Conservation (phyloP, 1,139 yeast species). For the Geotrichum europaeum region DNA sequence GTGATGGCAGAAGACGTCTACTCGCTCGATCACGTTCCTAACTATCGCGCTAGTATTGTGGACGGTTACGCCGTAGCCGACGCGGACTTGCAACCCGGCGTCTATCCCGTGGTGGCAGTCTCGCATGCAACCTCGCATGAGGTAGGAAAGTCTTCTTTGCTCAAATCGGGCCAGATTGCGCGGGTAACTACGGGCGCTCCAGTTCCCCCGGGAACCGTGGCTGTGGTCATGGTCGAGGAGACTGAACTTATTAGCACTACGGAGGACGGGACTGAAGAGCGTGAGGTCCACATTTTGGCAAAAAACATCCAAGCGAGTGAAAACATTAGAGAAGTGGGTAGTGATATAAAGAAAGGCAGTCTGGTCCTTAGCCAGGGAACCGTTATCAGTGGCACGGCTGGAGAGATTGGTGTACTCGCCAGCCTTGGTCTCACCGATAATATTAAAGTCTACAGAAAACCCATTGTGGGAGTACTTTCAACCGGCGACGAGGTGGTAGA, state of each 20-base stretch:
- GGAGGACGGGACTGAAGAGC: constrained; percentile 39
- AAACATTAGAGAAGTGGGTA: constrained; percentile 43
- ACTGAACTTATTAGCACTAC: constrained; percentile 35
- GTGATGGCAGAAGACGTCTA: constrained; percentile 39
- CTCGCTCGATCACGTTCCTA: constrained; percentile 40
- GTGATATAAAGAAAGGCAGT: constrained; percentile 39
- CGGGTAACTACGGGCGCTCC: constrained; percentile 52
- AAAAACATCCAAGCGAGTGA: constrained; percentile 36
- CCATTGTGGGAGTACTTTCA: constrained; percentile 42
- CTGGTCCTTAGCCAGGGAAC: constrained; percentile 36
- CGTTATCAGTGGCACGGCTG: constrained; percentile 38
- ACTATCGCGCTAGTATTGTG: constrained; percentile 46
- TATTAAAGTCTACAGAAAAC: constrained; percentile 38
- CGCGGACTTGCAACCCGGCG: constrained; percentile 40
- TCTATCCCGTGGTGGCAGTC: constrained; percentile 37
- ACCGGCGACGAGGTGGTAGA: constrained; percentile 48
- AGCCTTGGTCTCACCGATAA: constrained; percentile 37
- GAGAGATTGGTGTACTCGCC: constrained; percentile 44
- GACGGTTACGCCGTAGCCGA: constrained; percentile 48
- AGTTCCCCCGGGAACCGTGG: constrained; percentile 44
- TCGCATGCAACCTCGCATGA: constrained; percentile 40
- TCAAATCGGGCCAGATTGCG: constrained; percentile 35
- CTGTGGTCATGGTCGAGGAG: constrained; percentile 50
- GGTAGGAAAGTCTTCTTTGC: constrained; percentile 6
- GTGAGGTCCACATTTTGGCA: constrained; percentile 31